Evolutionary conservation across 805 yeast species (phyloP), one percentile per base, ranked within the genome.

Genomic region (Lipomyces starkeyi): DNA sequence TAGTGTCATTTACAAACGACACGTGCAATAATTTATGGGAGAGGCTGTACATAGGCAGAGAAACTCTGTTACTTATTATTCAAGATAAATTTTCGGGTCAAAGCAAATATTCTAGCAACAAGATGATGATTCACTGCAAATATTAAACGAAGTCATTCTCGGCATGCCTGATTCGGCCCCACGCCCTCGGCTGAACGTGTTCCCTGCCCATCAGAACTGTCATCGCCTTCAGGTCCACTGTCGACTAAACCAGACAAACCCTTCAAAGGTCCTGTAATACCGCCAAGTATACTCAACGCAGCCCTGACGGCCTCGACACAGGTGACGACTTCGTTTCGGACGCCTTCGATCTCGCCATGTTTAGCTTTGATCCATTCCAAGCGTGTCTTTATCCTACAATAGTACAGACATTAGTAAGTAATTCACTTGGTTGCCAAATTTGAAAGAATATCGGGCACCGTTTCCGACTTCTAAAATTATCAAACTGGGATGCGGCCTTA

Each of bases 251-350:
- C 20, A 43, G 49, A 17, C 6, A 43, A 43, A 22, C 56, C 32
- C 9, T 25, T 29, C 34, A 53, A 25, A 4, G 56, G 9, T 4
- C 52, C 53, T 4, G 58, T 7, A 32, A 55, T 37, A 11, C 60
- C 61, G 13, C 57, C 66, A 6, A 66, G 64, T 14, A 63, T 27
- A 20, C 63, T 63, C 52, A 66, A 32, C 53, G 69, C 69, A 2
- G 66, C 64, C 37, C 58, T 61, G 40, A 66, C 69, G 29, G 66
- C 63, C 27, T 63, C 69, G 22, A 66, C 64, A 57, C 69, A 66
- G 20, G 52, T 20, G 22, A 60, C 61, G 29, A 66, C 64, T 32
- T 66, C 69, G 20, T 3, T 47, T n/a, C 69, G 57, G 14, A 55
- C 58, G 52, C 47, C 25, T 35, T 66, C 69, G 32, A 66, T 37